Base-by-base conservation (phyloP, 495 filamentous ascomycete species). In the Opeltia flavorubescens region DNA sequence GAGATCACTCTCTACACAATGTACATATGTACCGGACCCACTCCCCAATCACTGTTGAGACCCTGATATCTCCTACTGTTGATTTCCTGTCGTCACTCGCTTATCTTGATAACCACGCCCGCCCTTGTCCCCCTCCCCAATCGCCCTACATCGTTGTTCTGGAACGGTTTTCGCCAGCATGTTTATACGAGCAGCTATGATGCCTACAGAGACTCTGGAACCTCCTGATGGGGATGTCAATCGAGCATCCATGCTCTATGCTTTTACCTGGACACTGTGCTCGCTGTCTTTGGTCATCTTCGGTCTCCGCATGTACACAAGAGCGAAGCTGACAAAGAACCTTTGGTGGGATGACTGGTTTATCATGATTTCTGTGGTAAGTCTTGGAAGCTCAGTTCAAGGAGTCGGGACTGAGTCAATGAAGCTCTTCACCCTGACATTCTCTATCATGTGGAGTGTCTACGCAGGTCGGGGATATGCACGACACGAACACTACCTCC, bases 321-420 rank as follows among this genome's bases (percentile, higher is more conserved):
- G 72, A 7, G 29, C 57, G 5, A 51, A 52, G 18, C 59, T 76
- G 45, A 49, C 70, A 23, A 64, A 61, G 17, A 69, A 62, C 31
- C 38, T 72, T 4, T 72, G 72, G 2, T 42, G 53, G 21, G 74
- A 77, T 60, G 73, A 78, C 52, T 70, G 65, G 38, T 61, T 71
- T 30, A 71, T 75, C 56, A 54, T 62, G 1, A 21, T 59, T 2
- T 61, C 71, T 34, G 59, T 70, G 55, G 69, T 71, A 50, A 45
- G 51, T 49, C 17, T 12, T n/a, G 27, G 36, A 18, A n/a, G 25
- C 13, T 9, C 20, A 0, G 11, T 9, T 39, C 18, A 12, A 41
- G 9, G 30, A n/a, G 31, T 12, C 5, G 8, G 8, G 9, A 23
- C 23, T 48, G n/a, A 53, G 26, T 15, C n/a, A 1, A 3, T 12